These are phyloP conservation scores for Scutellaria baicalensis DNA, from an alignment of 257 asterid species.

Conservation along the genomic window DNA sequence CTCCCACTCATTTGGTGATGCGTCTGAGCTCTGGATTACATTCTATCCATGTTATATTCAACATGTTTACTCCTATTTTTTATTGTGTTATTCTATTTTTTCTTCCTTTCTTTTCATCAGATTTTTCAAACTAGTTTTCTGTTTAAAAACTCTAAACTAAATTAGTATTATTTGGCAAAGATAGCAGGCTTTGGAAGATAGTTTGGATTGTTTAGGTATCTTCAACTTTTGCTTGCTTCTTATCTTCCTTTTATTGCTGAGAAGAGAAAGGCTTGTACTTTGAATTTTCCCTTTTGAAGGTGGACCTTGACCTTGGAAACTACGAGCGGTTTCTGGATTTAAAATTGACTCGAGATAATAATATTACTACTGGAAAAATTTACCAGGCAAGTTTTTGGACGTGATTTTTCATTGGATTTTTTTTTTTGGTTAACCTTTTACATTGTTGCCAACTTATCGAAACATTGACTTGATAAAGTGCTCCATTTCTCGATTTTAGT, in stretches of 20 bases:
- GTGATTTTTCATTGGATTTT: neutral
- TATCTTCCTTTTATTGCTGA: neutral
- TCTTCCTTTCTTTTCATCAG: neutral
- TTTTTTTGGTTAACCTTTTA: neutral
- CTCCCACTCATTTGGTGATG: neutral
- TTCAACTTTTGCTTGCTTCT: neutral
- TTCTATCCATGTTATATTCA: neutral
- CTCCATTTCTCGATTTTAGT: conserved; percentile 24
- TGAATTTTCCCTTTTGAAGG: conserved; percentile 39
- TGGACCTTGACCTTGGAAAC: conserved; percentile 98
- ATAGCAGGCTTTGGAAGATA: neutral
- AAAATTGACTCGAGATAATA: conserved; percentile 73
- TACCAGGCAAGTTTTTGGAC: conserved; percentile 58
- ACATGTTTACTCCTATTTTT: neutral
- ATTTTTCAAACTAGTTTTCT: neutral
- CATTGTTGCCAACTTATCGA: neutral
- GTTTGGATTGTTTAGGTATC: neutral
- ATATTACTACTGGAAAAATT: conserved; percentile 88
- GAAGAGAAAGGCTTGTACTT: neutral
- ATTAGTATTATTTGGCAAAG: neutral
- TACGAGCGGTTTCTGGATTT: conserved; percentile 90
- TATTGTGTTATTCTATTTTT: neutral
- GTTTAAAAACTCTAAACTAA: neutral
- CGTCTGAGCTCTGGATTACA: neutral
- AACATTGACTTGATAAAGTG: conserved; percentile 11